Base-by-base conservation (phyloP, 306 rosid species). In the Datisca glomerata region DNA sequence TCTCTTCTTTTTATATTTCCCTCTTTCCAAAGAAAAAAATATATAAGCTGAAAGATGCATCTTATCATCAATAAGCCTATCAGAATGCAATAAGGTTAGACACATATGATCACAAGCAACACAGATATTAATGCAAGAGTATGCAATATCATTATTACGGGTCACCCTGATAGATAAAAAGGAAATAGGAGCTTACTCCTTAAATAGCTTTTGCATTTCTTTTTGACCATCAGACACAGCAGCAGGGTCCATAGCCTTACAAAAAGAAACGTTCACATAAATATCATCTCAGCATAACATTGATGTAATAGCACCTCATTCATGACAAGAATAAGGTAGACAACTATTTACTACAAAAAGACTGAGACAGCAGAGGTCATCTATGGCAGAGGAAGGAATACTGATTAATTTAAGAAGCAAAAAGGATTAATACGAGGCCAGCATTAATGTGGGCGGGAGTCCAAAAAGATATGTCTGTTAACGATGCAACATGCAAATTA, bases 221-320 rank as follows among this genome's bases (percentile, higher is more conserved):
- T 13, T 41, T 44, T 70, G 75, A 34, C 71, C 70, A 6, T 70
- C 83, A 44, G 63, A 42, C 33, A 53, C 45, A 37, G 79, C 74
- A 20, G 15, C n/a, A 3, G 71, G 71, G 38, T 64, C 71, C 68
- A 56, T 61, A 18, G 47, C 61, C 81, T 74, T 57, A 49, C 24
- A 33, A 22, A 34, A 21, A 44, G 24, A 29, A 6, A 48, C 10
- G 21, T 8, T 47, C 42, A 50, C 25, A 36, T 41, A 10, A 31
- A 8, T 8, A 28, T 6, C 33, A 6, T 28, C 10, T 28, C 10
- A 28, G 7, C 7, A 28, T 6, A 28, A 28, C 33, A 28, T 28
- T 6, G 7, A 12, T 28, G 33, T 8, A 28, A 28, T 28, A 28
- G 33, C 7, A 12, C 33, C 11, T 12, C 33, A 8, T 28, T 28